Evolutionary conservation across 345 rosid species (phyloP).

Genomic region (Atalantia buxifolia): DNA sequence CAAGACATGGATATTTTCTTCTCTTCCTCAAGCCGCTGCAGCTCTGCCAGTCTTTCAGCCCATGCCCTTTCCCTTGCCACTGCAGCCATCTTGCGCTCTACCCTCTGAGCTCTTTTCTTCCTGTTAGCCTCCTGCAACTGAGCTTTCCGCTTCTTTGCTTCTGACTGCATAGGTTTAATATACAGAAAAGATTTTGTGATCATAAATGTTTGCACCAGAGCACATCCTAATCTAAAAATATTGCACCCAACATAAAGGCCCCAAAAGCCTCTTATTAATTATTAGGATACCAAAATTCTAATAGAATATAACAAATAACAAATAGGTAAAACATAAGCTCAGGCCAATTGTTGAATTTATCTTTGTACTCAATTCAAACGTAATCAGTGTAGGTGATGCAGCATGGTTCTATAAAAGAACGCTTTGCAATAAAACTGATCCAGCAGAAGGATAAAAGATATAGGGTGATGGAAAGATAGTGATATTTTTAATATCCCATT

Average conservation of each 20-base stretch:
- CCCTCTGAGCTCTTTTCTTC: constrained; percentile 57
- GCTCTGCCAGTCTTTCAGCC: constrained; percentile 70
- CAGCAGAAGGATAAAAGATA: no score
- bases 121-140: constrained; percentile 75
- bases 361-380: background rate
- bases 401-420: no score
- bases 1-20: constrained; percentile 58
- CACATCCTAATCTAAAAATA: background rate
- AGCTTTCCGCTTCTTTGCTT: constrained; percentile 88
- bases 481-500: no score
- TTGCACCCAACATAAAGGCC: background rate
- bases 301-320: background rate
- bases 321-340: background rate
- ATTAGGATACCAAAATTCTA: background rate
- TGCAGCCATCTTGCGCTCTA: constrained; percentile 81
- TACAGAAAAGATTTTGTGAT: background rate
- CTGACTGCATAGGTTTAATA: constrained; percentile 53
- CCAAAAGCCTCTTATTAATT: background rate
- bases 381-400: background rate
- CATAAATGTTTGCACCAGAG: background rate
- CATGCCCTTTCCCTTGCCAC: constrained; percentile 91
- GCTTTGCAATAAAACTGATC: no score
- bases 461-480: no score
- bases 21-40: constrained; percentile 75
- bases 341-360: background rate